A percentile compares a stretch with the other conserved stretches of the same genome.
These are phyloP conservation scores for Hypoxylon crocopeplum DNA, from an alignment of 495 filamentous ascomycete species.

Conservation along the genomic window DNA sequence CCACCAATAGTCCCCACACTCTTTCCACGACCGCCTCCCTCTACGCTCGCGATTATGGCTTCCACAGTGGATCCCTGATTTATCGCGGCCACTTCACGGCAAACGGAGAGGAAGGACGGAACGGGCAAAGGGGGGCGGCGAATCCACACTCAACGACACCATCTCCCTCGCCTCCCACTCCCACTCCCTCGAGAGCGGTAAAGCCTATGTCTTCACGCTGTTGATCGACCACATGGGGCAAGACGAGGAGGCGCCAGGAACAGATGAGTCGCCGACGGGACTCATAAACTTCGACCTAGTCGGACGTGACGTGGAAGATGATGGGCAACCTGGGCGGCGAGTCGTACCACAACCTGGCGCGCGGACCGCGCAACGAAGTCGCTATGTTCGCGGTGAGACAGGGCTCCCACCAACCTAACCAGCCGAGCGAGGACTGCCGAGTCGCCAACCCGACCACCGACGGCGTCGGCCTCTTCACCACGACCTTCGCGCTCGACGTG, in stretches of 20 bases:
- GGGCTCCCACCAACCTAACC: too few species aligned
- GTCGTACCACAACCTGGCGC: conserved; percentile 61
- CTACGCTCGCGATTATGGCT: conserved; percentile 77
- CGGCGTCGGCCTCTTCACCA: conserved; percentile 68
- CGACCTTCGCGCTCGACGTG: conserved; percentile 65
- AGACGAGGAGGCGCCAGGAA: conserved; percentile 66
- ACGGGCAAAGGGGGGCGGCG: too few species aligned
- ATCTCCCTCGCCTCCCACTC: conserved; percentile 57
- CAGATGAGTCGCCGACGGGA: conserved; percentile 69
- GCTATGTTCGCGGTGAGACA: too few species aligned
- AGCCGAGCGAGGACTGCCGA: too few species aligned
- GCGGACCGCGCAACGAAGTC: conserved; percentile 78
- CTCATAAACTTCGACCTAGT: conserved; percentile 64
- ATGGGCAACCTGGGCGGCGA: conserved; percentile 82
- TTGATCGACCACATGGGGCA: conserved; percentile 76
- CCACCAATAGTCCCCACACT: conserved; percentile 61
- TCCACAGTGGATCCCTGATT: conserved; percentile 69
- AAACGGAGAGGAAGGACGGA: conserved; percentile 67
- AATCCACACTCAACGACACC: conserved; percentile 61
- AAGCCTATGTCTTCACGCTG: conserved; percentile 68
- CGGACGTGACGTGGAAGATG: conserved; percentile 66
- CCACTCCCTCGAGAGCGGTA: conserved; percentile 54
- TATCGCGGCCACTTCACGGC: conserved; percentile 75
- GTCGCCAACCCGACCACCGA: conserved; percentile 54
- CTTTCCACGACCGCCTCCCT: conserved; percentile 69